phyloP scores from a whole-genome alignment of 305 asterid species.

The Vinca major region DNA sequence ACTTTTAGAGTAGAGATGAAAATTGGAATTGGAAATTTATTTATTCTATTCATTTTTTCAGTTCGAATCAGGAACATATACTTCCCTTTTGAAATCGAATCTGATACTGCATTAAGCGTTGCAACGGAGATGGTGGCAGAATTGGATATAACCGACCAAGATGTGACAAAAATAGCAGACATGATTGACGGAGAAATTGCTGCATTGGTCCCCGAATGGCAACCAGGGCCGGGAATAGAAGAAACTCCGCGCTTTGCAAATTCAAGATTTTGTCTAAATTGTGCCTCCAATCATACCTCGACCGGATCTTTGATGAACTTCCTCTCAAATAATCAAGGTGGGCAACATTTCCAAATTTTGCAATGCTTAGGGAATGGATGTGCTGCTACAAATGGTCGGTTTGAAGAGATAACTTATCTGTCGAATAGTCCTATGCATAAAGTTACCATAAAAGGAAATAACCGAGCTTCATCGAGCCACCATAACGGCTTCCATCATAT shows the following conservation, averaged over 20 bases:
- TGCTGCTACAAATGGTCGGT: constrained; percentile 77
- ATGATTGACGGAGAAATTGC: constrained; percentile 78
- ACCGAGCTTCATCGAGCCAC: constrained; percentile 26
- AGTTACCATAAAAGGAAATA: constrained; percentile 21
- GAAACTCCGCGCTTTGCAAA: constrained; percentile 32
- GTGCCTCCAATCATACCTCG: constrained; percentile 38
- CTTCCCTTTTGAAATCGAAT: constrained; percentile 59
- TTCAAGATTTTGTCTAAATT: constrained; percentile 33
- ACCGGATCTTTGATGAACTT: constrained; percentile 30
- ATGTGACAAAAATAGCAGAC: constrained; percentile 54
- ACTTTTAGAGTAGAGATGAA: constrained; percentile 15
- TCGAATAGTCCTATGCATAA: constrained; percentile 34
- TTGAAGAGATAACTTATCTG: constrained; percentile 63
- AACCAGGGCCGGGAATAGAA: constrained; percentile 32
- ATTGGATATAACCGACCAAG: constrained; percentile 64
- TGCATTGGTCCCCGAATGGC: constrained; percentile 66
- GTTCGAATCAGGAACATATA: constrained; percentile 65
- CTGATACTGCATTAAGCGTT: constrained; percentile 62
- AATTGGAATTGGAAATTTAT: constrained; percentile 5
- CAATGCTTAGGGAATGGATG: constrained; percentile 54
- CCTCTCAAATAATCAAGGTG: constrained; percentile 23
- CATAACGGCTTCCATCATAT: constrained; percentile 26
- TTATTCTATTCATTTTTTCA: constrained; percentile 20
- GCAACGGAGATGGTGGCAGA: constrained; percentile 84
- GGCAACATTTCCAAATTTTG: constrained; percentile 27